phyloP scores from a whole-genome alignment of 352 stramenopile species.

The Pythium brachiatum region DNA sequence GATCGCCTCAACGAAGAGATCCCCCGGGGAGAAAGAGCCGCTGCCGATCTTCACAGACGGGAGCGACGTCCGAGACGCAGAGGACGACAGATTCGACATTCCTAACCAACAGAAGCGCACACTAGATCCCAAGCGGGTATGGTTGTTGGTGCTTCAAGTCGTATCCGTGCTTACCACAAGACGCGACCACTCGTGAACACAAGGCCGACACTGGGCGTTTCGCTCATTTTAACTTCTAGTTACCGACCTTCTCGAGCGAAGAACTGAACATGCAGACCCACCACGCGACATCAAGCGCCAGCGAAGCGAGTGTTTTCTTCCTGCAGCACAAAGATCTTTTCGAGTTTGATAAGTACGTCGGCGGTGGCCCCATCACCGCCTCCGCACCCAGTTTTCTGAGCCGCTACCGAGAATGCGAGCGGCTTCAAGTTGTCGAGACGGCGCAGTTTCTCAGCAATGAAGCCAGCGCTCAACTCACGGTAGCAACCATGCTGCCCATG shows the following conservation, averaged over 20 bases:
- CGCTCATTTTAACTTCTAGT: background rate
- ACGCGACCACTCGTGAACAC: background rate
- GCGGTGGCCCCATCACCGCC: conserved; percentile 9
- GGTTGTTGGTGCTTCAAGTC: background rate
- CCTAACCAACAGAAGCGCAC: no score
- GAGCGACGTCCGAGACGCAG: conserved; percentile 17
- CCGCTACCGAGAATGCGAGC: conserved; percentile 46
- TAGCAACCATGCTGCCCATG: background rate
- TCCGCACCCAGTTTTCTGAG: conserved; percentile 40
- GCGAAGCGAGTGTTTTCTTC: conserved; percentile 42
- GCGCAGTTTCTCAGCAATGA: background rate
- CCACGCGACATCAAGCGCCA: conserved; percentile 4
- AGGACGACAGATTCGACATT: conserved; percentile 7
- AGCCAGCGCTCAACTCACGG: background rate
- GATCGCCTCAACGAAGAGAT: conserved; percentile 57
- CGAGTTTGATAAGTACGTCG: conserved; percentile 58
- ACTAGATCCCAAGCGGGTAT: no score
- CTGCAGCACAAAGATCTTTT: conserved; percentile 58
- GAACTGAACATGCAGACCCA: background rate
- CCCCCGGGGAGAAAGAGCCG: conserved; percentile 51
- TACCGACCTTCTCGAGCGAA: background rate
- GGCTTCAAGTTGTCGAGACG: conserved; percentile 12
- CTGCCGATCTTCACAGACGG: conserved; percentile 53
- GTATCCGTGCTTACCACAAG: background rate
- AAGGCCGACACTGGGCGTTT: background rate